These are phyloP conservation scores for Hypomyces perniciosus DNA, from an alignment of 2,329 filamentous ascomycete genomes.

Conservation along the genomic window DNA sequence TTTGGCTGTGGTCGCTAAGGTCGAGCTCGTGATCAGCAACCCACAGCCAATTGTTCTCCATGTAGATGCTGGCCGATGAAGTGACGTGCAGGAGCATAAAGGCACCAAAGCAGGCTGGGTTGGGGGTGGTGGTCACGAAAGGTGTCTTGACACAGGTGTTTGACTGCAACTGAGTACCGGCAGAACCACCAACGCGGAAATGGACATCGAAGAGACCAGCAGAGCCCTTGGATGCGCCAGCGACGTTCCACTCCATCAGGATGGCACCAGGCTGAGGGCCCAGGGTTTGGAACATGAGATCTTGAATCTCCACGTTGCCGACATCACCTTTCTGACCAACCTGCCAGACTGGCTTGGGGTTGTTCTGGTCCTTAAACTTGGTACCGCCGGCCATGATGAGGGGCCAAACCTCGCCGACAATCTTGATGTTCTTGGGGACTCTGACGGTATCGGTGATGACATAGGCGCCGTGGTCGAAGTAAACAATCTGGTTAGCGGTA, in stretches of 20 bases:
- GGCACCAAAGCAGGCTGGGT: constrained; percentile 64
- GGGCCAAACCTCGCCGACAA: constrained; percentile 89
- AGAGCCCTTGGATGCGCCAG: constrained; percentile 58
- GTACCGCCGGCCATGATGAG: constrained; percentile 77
- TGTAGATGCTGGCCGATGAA: constrained; percentile 59
- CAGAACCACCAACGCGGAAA: constrained; percentile 81
- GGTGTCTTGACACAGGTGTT: constrained; percentile 75
- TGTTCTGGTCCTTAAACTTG: constrained; percentile 66
- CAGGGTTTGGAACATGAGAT: constrained; percentile 77
- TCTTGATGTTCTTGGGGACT: constrained; percentile 73
- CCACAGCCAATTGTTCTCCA: constrained; percentile 91
- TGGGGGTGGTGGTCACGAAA: constrained; percentile 51
- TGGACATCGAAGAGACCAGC: constrained; percentile 94
- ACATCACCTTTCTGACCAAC: constrained; percentile 71
- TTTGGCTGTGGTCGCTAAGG: constrained; percentile 63
- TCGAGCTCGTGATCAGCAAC: constrained; percentile 88
- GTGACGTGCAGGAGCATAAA: constrained; percentile 66
- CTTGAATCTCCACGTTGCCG: constrained; percentile 80
- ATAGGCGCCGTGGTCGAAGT: constrained; percentile 71
- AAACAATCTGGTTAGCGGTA: constrained; percentile 59
- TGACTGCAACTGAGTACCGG: constrained; percentile 76
- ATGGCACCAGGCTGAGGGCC: constrained; percentile 83
- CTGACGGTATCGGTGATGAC: constrained; percentile 63
- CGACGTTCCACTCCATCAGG: constrained; percentile 86
- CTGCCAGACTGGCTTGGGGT: constrained; percentile 80